A percentile compares a stretch with the other conserved stretches of the same genome.
These are phyloP conservation scores for Penicillium coprophilum DNA, from an alignment of 495 filamentous ascomycete genomes.

Conservation along the genomic window DNA sequence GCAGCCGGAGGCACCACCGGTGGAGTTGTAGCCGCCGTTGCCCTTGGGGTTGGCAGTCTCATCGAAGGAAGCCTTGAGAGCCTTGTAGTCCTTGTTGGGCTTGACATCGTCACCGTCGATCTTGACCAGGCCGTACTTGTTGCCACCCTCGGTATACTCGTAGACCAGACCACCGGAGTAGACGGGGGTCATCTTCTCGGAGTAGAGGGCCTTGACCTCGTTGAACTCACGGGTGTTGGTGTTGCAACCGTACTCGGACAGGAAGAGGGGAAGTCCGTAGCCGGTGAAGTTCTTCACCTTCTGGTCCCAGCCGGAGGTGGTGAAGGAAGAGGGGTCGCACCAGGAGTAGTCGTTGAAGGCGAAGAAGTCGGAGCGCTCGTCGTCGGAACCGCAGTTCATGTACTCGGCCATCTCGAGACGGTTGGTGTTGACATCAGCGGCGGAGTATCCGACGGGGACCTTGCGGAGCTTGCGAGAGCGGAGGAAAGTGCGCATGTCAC, in stretches of 20 bases:
- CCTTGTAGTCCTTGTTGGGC: slow-evolving; percentile 62
- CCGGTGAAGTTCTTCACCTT: slow-evolving; percentile 90
- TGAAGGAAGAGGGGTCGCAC: slow-evolving; percentile 82
- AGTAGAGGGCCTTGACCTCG: slow-evolving; percentile 81
- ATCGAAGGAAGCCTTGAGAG: slow-evolving; percentile 63
- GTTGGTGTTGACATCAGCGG: slow-evolving; percentile 77
- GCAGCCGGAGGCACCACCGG: slow-evolving; percentile 64
- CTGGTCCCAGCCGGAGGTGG: slow-evolving; percentile 76
- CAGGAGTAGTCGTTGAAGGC: slow-evolving; percentile 99
- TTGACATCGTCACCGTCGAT: slow-evolving; percentile 58
- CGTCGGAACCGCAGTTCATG: slow-evolving; percentile 91
- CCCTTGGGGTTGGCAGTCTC: slow-evolving; percentile 65
- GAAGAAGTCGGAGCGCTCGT: slow-evolving; percentile 89
- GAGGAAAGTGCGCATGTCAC: slow-evolving; percentile 90
- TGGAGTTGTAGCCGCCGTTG: slow-evolving; percentile 73
- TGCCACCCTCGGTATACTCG: slow-evolving; percentile 82
- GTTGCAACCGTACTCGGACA: slow-evolving; percentile 92
- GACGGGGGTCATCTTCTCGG: slow-evolving; percentile 77
- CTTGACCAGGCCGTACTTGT: slow-evolving; percentile 73
- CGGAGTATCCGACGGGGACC: slow-evolving; percentile 92
- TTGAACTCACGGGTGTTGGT: slow-evolving; percentile 76
- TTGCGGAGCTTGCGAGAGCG: slow-evolving; percentile 67
- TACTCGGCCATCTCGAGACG: slow-evolving; percentile 86
- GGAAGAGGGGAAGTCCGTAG: slow-evolving; percentile 90
- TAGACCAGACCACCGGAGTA: slow-evolving; percentile 97